A percentile compares a stretch with the other conserved stretches of the same genome.
Conservation (phyloP, 1,284 basidiomycete species). For the Chalciporus piperatoides region DNA sequence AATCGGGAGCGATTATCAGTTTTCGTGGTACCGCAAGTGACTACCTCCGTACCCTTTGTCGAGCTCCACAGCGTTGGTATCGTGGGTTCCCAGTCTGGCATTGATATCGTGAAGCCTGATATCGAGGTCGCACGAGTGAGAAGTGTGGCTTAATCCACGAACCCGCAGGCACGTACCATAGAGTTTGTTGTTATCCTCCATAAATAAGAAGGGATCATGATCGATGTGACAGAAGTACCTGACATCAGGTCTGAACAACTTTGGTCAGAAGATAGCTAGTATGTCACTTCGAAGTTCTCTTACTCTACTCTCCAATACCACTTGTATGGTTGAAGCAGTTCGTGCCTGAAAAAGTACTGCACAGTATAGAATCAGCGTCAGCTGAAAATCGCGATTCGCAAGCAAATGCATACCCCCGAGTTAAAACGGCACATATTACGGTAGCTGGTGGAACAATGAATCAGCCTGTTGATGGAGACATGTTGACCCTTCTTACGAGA, state of each 20-base stretch:
- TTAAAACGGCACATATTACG: conserved; percentile 84
- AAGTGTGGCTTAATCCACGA: not conserved
- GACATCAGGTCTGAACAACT: conserved; percentile 54
- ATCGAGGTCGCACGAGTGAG: not conserved
- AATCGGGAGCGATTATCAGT: conserved; percentile 4
- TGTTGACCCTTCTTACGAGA: conserved; percentile 40
- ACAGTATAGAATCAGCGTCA: conserved; percentile 11
- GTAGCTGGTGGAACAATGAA: conserved; percentile 39
- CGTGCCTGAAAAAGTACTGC: conserved; percentile 77
- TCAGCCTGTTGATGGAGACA: conserved; percentile 7
- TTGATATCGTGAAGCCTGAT: conserved; percentile 71
- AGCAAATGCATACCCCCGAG: conserved; percentile 57
- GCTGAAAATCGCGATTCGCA: not conserved
- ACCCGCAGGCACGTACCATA: conserved; percentile 45
- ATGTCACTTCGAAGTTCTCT: conserved; percentile 13
- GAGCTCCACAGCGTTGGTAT: conserved; percentile 75
- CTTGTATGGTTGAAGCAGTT: conserved; percentile 64
- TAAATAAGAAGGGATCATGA: conserved; percentile 78
- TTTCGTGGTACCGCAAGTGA: not conserved
- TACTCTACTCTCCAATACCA: conserved; percentile 84
- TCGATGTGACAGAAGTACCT: conserved; percentile 74
- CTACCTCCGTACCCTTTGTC: conserved; percentile 50
- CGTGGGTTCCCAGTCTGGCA: conserved; percentile 76
- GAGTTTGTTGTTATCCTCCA: conserved; percentile 72
- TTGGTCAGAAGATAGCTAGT: not conserved